phyloP scores from a whole-genome alignment of 2,329 filamentous ascomycete genomes.

The Penicillium olsonii region DNA sequence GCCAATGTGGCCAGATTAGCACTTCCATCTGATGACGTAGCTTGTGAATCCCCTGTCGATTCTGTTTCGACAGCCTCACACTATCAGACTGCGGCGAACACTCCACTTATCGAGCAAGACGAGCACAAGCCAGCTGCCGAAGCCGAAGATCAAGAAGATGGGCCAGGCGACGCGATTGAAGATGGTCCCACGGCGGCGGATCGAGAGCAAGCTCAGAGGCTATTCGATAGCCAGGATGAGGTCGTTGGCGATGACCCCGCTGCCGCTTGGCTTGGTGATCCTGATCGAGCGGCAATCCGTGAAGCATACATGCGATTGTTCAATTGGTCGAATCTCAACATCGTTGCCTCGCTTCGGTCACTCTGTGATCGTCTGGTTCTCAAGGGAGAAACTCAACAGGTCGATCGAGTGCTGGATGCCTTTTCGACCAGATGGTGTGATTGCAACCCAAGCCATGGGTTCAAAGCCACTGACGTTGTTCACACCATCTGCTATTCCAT shows the following conservation, averaged over 20 bases:
- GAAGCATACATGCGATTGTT: constrained; percentile 90
- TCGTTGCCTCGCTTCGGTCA: constrained; percentile 74
- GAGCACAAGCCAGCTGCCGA: constrained; percentile 24
- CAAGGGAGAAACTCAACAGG: constrained; percentile 91
- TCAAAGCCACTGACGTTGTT: constrained; percentile 87
- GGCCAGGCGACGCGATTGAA: constrained; percentile 18
- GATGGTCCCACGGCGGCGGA: constrained; percentile 62
- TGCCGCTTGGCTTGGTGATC: constrained; percentile 79
- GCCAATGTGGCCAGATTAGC: constrained; percentile 29
- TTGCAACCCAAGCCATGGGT: constrained; percentile 90
- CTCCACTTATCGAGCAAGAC: constrained; percentile 38
- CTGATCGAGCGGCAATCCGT: constrained; percentile 56
- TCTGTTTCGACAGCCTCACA: constrained; percentile 44
- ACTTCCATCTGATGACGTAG: constrained; percentile 24
- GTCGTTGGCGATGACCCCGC: constrained; percentile 77
- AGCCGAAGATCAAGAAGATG: constrained; percentile 19
- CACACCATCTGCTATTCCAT: constrained; percentile 97
- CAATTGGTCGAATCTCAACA: constrained; percentile 78
- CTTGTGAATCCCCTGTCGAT: constrained; percentile 32
- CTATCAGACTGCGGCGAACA: constrained; percentile 48
- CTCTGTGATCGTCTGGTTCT: constrained; percentile 81
- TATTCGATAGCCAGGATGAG: constrained; percentile 79
- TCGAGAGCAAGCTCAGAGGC: constrained; percentile 73
- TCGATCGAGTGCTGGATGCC: constrained; percentile 88
- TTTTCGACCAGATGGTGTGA: constrained; percentile 90